Evolutionary conservation across 2,329 filamentous ascomycete genomes (phyloP), one percentile per base, ranked within the genome.

Genomic region (Aureobasidium sp.): DNA sequence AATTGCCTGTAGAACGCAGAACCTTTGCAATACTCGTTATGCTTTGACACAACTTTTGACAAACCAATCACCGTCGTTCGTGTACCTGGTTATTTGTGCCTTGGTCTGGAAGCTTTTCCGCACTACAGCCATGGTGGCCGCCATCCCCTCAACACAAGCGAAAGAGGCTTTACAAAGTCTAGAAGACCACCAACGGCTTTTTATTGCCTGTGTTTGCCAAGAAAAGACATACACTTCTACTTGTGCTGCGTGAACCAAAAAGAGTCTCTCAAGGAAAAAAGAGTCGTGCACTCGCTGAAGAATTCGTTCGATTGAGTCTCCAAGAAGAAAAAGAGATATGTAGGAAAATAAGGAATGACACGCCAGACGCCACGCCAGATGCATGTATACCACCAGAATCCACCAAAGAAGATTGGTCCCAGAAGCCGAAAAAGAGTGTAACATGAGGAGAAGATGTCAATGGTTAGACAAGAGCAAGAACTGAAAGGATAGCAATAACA

Each of bases 351-450:
- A 53, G 20, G 8, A 39, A 44, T 20, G 27, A 44, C 14, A n/a
- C n/a, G 29, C 34, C 39, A 44, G 48, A 44, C 57, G 48, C 57
- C 48, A 22, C 55, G 42, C 55, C 55, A 58, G 20, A 58, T 58
- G 55, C 55, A 36, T 55, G 31, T 48, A 42, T 47, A 45, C 42
- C 42, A 41, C 20, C n/a, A 25, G 2, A 41, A 14, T 25, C 57
- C 45, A 29, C 47, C 29, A 15, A 22, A 31, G 20, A 22, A 34
- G 3, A 44, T 25, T 5, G 25, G 11, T 42, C 27, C 14, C 8
- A 20, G 44, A 22, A n/a, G 27, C 22, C 36, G 8, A 12, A 37
- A 62, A 27, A 17, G 8, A 61, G 45, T 42, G 27, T 34, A 48
- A 47, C 37, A 31, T 37, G n/a, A 55, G 42, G 20, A n/a, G 37